Base-by-base conservation (phyloP, 2,329 filamentous ascomycete species). In the Colletotrichum aenigma region DNA sequence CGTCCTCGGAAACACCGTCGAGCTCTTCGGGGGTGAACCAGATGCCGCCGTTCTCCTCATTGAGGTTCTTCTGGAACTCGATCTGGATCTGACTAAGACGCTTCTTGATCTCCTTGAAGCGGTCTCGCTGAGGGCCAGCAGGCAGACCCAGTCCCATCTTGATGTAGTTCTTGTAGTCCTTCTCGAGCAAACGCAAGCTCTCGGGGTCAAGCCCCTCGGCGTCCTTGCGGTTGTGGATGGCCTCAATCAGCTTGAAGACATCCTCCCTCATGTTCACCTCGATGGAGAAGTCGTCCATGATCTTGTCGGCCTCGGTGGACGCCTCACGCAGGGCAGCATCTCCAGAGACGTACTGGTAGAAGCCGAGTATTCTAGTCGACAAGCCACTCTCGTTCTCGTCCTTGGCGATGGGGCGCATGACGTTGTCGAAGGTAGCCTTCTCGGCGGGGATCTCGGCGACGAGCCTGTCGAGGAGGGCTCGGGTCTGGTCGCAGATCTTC, bases 71-170 rank as follows among this genome's bases (percentile, higher is more conserved):
- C 81, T 94, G 91, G 84, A 95, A 95, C 72, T 92, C 88, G 75
- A 96, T 96, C 81, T 90, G 89, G 79, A 96, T 90, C 82, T 94
- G 90, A 78, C 92, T 94, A 71, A 97, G 87, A 15, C 94, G 88
- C 88, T 95, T 95, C 90, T 95, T 95, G 85, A 96, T 96, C 84
- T 94, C 94, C 88, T 96, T 96, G 89, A 96, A 96, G 60, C 94
- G 91, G 79, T 96, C 94, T 77, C 94, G 87, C 86, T 95, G 88
- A 6, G 89, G 87, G 2, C 94, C 94, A 28, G 91, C 90, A 2
- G 94, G 92, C 66, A 97, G 87, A 5, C 92, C 92, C 62, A 97
- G 86, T 16, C 95, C 95, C 83, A 95, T 96, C 70, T 91, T 89
- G 80, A 96, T 93, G 84, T 94, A 96, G 77, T 89, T 90, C 85